These are phyloP conservation scores for Mycena chlorophos DNA, from an alignment of 768 basidiomycete species.

Conservation along the genomic window DNA sequence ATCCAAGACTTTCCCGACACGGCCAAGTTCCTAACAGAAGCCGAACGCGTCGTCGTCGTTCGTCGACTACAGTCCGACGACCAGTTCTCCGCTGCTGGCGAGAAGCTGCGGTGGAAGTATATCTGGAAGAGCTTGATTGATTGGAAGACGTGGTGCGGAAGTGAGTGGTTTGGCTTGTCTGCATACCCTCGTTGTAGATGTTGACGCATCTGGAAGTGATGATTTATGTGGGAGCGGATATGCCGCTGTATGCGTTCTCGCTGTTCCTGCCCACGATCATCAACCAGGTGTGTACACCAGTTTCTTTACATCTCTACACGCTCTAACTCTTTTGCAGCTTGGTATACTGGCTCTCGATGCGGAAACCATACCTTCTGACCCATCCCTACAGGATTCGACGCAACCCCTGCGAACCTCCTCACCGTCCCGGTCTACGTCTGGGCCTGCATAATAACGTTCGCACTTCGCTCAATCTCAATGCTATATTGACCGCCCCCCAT, in stretches of 20 bases:
- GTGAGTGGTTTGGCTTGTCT: conserved; percentile 29
- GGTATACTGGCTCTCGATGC: conserved; percentile 30
- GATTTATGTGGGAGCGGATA: conserved; percentile 56
- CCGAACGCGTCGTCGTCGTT: conserved; percentile 65
- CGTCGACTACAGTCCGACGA: conserved; percentile 65
- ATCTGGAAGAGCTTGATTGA: conserved; percentile 61
- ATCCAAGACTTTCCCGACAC: conserved; percentile 84
- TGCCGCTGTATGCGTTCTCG: conserved; percentile 75
- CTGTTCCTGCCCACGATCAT: conserved; percentile 81
- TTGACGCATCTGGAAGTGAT: conserved; percentile 41
- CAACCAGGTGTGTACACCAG: conserved; percentile 48
- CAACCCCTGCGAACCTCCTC: conserved; percentile 72
- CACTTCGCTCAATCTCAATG: background rate
- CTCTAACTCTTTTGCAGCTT: conserved; percentile 32
- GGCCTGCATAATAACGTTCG: conserved; percentile 66
- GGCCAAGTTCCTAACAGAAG: conserved; percentile 73
- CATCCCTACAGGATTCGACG: conserved; percentile 54
- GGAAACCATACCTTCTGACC: background rate
- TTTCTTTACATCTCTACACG: background rate
- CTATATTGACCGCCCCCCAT: background rate
- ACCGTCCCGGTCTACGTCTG: conserved; percentile 76
- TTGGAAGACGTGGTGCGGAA: conserved; percentile 71
- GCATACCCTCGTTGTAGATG: background rate
- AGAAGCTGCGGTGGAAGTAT: conserved; percentile 56
- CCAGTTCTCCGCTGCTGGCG: conserved; percentile 74